Conservation (phyloP, 139 green algal genomes). For the Chlorella sp. region DNA sequence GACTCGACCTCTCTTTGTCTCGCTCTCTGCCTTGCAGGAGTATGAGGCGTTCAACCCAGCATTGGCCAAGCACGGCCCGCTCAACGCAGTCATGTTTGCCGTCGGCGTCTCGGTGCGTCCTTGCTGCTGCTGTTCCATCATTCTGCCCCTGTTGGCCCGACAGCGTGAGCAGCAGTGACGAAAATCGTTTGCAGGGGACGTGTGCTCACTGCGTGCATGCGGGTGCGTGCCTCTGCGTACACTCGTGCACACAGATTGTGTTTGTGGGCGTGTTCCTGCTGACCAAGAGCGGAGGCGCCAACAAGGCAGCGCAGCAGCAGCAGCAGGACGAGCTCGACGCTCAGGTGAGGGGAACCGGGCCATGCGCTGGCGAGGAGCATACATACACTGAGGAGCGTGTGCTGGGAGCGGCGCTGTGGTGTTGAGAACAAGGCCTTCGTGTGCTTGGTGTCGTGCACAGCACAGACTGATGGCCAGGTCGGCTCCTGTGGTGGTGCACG, state of each 20-base stretch:
- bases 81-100: slow-evolving; percentile 66
- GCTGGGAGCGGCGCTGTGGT: not conserved
- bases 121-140: not conserved
- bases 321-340: slow-evolving; percentile 10
- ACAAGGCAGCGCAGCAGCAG: slow-evolving; percentile 7
- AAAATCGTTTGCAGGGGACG: not conserved
- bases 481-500: no score
- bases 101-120: slow-evolving; percentile 51
- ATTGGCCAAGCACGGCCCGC: not conserved
- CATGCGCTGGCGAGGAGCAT: not conserved
- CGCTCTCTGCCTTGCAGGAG: slow-evolving; percentile 34
- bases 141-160: not conserved
- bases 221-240: not conserved
- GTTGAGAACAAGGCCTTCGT: not conserved
- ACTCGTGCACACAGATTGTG: slow-evolving; percentile 32
- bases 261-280: slow-evolving; percentile 57
- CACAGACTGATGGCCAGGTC: no score
- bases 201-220: not conserved
- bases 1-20: no score
- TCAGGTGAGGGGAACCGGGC: not conserved
- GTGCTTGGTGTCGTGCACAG: not conserved
- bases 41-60: slow-evolving; percentile 45
- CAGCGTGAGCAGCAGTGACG: no score
- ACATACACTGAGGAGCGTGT: not conserved
- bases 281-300: slow-evolving; percentile 20